These are phyloP conservation scores for Rhizophora mangle DNA, from an alignment of 345 rosid species.

Conservation along the genomic window DNA sequence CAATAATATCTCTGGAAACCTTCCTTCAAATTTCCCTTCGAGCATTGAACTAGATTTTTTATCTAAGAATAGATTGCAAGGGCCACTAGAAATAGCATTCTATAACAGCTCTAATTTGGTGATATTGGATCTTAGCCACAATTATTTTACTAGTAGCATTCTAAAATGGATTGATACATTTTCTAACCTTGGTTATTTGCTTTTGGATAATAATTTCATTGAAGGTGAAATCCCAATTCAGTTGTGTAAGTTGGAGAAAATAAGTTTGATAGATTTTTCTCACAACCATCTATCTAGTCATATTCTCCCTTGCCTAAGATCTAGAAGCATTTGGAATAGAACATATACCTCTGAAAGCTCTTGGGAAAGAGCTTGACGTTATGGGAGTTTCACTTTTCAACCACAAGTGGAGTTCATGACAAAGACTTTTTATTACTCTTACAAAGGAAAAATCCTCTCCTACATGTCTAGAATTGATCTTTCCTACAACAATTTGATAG, in stretches of 20 bases:
- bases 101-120: background rate
- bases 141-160: conserved; percentile 13
- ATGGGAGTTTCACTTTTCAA: too few species aligned
- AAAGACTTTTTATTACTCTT: conserved; percentile 17
- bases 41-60: too few species aligned
- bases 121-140: conserved; percentile 15
- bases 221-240: conserved; percentile 14
- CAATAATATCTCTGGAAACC: too few species aligned
- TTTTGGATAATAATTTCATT: conserved; percentile 19
- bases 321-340: too few species aligned
- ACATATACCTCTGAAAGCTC: too few species aligned
- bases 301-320: conserved; percentile 9
- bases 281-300: conserved; percentile 13
- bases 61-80: too few species aligned
- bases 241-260: conserved; percentile 4
- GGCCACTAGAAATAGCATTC: background rate
- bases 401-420: background rate
- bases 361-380: too few species aligned
- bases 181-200: conserved; percentile 8
- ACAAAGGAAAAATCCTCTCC: background rate
- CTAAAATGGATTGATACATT: conserved; percentile 16
- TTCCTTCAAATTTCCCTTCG: too few species aligned
- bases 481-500: conserved; percentile 32
- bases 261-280: conserved; percentile 23
- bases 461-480: conserved; percentile 36